These are phyloP conservation scores for Phytophthora nicotianae DNA, from an alignment of 352 stramenopile genomes.

Conservation along the genomic window DNA sequence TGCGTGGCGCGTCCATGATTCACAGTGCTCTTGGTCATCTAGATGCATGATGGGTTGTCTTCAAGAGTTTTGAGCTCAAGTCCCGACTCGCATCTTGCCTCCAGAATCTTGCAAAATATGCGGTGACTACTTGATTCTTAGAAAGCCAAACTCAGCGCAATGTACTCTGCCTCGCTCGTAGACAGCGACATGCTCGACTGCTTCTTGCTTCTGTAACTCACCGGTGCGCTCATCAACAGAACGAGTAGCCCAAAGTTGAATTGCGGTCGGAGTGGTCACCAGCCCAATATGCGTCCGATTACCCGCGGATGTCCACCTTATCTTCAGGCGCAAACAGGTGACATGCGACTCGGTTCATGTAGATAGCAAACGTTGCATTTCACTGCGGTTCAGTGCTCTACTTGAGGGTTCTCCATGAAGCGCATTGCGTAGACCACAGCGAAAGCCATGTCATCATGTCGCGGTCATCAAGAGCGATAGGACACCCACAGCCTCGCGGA, in stretches of 20 bases:
- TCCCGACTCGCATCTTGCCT: not conserved
- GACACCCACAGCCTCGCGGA: constrained; percentile 14
- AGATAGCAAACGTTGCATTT: constrained; percentile 19
- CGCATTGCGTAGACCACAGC: constrained; percentile 18
- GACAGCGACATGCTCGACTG: constrained; percentile 9
- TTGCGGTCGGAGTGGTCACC: not conserved
- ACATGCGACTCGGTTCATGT: constrained; percentile 19
- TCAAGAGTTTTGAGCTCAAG: constrained; percentile 13
- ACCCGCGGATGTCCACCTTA: not conserved
- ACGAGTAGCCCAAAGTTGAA: not conserved
- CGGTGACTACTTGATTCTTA: constrained; percentile 2
- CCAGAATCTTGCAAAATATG: constrained; percentile 8
- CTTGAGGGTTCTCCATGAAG: constrained; percentile 29
- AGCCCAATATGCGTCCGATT: not conserved
- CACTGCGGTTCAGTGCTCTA: constrained; percentile 18
- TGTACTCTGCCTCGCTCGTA: constrained; percentile 14
- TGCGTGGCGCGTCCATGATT: not conserved
- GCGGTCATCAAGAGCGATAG: constrained; percentile 25
- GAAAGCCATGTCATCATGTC: constrained; percentile 17
- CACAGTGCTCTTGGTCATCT: not conserved
- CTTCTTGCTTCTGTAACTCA: constrained; percentile 1
- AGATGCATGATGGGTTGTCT: constrained; percentile 17
- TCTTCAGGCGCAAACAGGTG: not conserved
- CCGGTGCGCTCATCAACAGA: not conserved
- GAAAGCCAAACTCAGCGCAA: constrained; percentile 8